These are phyloP conservation scores for Aspergillus chevalieri DNA, from an alignment of 2,329 filamentous ascomycete species.

Conservation along the genomic window DNA sequence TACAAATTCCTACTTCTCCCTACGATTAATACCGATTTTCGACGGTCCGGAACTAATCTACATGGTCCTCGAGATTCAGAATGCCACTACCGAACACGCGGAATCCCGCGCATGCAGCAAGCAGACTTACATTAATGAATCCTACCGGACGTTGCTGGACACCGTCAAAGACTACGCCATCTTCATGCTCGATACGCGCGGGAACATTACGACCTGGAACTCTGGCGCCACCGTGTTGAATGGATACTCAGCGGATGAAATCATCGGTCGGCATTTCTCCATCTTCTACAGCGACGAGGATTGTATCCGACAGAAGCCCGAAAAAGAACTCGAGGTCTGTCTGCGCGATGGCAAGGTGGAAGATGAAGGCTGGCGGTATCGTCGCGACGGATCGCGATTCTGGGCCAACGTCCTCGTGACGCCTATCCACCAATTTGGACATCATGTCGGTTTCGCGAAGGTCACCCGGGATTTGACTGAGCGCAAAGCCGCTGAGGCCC, in stretches of 20 bases:
- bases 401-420: conserved; percentile 59
- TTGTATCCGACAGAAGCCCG: conserved; percentile 44
- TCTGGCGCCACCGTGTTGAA: conserved; percentile 51
- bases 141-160: conserved; percentile 57
- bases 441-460: conserved; percentile 54
- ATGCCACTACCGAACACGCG: conserved; percentile 28
- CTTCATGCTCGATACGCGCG: conserved; percentile 53
- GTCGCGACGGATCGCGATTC: conserved; percentile 53
- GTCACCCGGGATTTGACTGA: conserved; percentile 55
- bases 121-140: conserved; percentile 46
- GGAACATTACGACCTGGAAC: conserved; percentile 56
- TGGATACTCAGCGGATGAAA: conserved; percentile 50
- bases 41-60: conserved; percentile 35
- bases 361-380: conserved; percentile 56
- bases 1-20: conserved; percentile 12
- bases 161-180: conserved; percentile 59
- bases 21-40: conserved; percentile 41
- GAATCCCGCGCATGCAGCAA: conserved; percentile 28
- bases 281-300: conserved; percentile 52
- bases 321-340: conserved; percentile 47
- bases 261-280: conserved; percentile 55
- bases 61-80: conserved; percentile 39
- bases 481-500: conserved; percentile 49
- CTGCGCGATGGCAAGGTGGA: conserved; percentile 52
- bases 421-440: conserved; percentile 47